These are phyloP conservation scores for Verticillium zaregamsianum DNA, from an alignment of 2,329 filamentous ascomycete species.

Conservation along the genomic window DNA sequence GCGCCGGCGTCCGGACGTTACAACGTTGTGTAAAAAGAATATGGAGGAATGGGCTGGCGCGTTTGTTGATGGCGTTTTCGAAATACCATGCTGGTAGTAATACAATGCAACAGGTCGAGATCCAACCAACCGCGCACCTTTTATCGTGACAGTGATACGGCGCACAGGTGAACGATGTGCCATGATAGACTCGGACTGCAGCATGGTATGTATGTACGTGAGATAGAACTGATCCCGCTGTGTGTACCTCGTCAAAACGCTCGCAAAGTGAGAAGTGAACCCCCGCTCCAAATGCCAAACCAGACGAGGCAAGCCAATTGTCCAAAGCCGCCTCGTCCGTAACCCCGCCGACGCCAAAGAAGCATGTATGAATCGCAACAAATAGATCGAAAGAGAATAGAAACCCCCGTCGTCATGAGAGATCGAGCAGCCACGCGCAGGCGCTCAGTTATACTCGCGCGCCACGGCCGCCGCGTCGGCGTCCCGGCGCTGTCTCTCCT, in stretches of 20 bases:
- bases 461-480: constrained; percentile 53
- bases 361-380: neutral
- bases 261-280: neutral
- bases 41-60: neutral
- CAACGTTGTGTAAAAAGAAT: constrained; percentile 63
- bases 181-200: too few species aligned
- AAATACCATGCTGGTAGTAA: neutral
- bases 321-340: neutral
- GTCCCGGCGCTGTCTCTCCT: constrained; percentile 62
- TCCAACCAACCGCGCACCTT: neutral
- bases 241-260: neutral
- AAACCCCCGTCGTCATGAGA: neutral
- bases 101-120: neutral
- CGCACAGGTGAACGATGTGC: too few species aligned
- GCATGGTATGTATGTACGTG: neutral
- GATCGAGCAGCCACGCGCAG: neutral
- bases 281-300: neutral
- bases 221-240: neutral
- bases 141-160: too few species aligned
- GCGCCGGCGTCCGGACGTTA: constrained; percentile 79
- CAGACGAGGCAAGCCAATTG: neutral
- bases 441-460: constrained; percentile 21
- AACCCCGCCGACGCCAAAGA: neutral
- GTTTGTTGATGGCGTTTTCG: neutral
- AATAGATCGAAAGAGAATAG: neutral